Conservation (phyloP, 495 filamentous ascomycete genomes). For the Apodospora peruviana region DNA sequence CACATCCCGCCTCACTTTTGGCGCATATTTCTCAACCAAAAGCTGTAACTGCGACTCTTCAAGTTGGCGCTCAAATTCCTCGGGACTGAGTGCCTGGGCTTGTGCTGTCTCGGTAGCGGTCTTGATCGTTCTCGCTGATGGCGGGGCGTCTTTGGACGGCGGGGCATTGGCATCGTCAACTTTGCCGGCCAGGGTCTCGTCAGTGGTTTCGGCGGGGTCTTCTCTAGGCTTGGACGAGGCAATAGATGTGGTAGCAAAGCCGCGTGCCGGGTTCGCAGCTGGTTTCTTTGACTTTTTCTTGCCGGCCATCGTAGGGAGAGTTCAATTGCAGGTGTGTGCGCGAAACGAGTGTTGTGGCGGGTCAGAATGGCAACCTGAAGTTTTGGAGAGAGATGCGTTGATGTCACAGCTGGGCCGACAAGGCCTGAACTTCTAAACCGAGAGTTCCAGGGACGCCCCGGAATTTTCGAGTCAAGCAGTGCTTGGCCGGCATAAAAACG, state of each 20-base stretch:
- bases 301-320: constrained; percentile 54
- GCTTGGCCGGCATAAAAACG: constrained; percentile 13
- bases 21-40: constrained; percentile 72
- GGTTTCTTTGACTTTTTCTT: constrained; percentile 90
- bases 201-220: constrained; percentile 33
- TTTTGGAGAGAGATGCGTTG: too few species aligned
- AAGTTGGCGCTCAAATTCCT: constrained; percentile 78
- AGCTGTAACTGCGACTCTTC: constrained; percentile 78
- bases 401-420: not conserved
- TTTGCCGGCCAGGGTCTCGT: constrained; percentile 19
- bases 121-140: constrained; percentile 21
- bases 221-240: constrained; percentile 61
- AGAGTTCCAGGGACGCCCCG: not conserved
- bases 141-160: constrained; percentile 28
- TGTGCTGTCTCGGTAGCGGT: constrained; percentile 36
- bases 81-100: constrained; percentile 57
- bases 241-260: constrained; percentile 86
- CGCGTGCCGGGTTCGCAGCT: constrained; percentile 74
- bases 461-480: constrained; percentile 1
- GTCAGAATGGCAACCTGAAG: not conserved
- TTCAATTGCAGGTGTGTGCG: not conserved
- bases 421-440: constrained; percentile 5
- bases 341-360: not conserved
- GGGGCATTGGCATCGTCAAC: constrained; percentile 23
- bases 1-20: constrained; percentile 63